A percentile compares a stretch with the other conserved stretches of the same genome.
Conservation (phyloP, 202 grass and related monocot species). For the Saccharum hybrid region DNA sequence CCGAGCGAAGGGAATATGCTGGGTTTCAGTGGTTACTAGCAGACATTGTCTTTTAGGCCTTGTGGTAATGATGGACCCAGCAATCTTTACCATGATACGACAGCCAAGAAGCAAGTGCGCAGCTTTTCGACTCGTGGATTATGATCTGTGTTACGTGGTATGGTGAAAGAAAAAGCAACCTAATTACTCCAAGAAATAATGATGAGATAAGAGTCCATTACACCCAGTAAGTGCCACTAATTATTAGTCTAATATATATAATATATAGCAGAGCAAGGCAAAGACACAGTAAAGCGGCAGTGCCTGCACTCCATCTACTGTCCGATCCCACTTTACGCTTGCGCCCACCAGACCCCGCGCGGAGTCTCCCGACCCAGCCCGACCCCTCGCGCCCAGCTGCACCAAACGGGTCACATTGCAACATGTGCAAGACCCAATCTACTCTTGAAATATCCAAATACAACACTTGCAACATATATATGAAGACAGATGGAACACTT, state of each 20-base stretch:
- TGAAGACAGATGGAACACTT: too few relatives aligned
- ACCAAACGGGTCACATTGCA: too few relatives aligned
- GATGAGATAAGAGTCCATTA: conserved; percentile 28
- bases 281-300: background rate
- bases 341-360: too few relatives aligned
- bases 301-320: too few relatives aligned
- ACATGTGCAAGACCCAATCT: too few relatives aligned
- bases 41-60: background rate
- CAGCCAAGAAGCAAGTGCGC: background rate
- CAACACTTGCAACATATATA: too few relatives aligned
- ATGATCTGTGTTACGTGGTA: background rate
- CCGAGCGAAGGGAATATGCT: background rate
- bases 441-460: too few relatives aligned
- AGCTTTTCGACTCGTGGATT: background rate
- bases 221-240: background rate
- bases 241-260: background rate
- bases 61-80: conserved; percentile 29
- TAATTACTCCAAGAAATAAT: conserved; percentile 17
- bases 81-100: conserved; percentile 32
- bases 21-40: background rate
- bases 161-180: background rate
- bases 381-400: too few relatives aligned
- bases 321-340: too few relatives aligned
- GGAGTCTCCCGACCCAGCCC: too few relatives aligned
- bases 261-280: background rate